Evolutionary conservation across 805 yeast species (phyloP), one percentile per base, ranked within the genome.

Genomic region (Komagataella phaffii): DNA sequence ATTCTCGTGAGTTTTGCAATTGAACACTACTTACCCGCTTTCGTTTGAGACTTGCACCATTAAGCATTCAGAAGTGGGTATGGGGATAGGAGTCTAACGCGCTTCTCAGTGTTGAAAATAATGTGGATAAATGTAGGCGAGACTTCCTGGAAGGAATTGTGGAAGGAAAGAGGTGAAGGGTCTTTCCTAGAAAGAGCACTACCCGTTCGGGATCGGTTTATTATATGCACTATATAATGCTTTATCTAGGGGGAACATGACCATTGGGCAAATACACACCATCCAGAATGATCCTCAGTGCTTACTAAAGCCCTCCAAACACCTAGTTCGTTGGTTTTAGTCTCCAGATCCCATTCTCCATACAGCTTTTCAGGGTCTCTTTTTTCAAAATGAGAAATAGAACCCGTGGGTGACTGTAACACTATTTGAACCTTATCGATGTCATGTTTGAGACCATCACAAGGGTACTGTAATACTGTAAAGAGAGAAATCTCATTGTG

Each of bases 261-360:
- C 99, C 99, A 91, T 65, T 89, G 96, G 12, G 95, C 89, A 67
- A 87, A 88, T 3, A 86, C 88, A 59, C 88, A 84, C 88, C 96
- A 87, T 51, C 88, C 82, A 51, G 75, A 74, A 3, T 86, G 87
- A 45, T 81, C 77, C 55, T 88, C 91, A 7, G 88, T 83, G 45
- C 85, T 77, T 0, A 88, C 88, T 48, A 90, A 74, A 1, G 88
- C 91, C 53, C 90, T 75, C 88, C 96, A 93, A 17, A 75, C 63
- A 2, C 99, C 99, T 1, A 68, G 63, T 61, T 90, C 96, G 54
- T 74, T 76, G 52, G 88, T 72, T 53, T 76, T 76, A 21, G 85
- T 68, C 46, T 74, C 70, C n/a, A 77, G 62, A 54, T 77, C 83
- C 80, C 83, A 87, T 0, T 73, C 63, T 1, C 55, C 62, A 72